These are phyloP conservation scores for Odontarrhena argentea DNA, from an alignment of 345 rosid species.

Conservation along the genomic window DNA sequence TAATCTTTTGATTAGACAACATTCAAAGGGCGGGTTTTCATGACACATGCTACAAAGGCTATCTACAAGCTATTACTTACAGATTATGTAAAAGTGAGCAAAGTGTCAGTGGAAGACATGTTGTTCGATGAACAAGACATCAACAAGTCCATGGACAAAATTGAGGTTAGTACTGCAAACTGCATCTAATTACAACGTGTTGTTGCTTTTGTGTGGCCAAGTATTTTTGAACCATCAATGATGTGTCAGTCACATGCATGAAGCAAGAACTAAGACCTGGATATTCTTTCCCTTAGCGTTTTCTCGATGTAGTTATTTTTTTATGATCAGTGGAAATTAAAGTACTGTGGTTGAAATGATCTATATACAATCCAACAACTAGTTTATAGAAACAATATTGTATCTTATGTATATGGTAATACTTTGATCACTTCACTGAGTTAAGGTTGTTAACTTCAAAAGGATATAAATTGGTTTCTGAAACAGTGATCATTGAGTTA, in stretches of 20 bases:
- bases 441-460: background rate
- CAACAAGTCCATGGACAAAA: constrained; percentile 85
- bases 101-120: constrained; percentile 97
- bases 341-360: background rate
- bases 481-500: background rate
- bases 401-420: background rate
- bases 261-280: background rate
- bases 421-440: background rate
- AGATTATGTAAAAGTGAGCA: constrained; percentile 97
- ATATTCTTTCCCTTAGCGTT: background rate
- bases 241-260: constrained; percentile 10
- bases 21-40: constrained; percentile 84
- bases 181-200: background rate
- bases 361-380: constrained; percentile 1
- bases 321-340: background rate
- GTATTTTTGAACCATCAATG: background rate
- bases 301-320: background rate
- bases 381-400: background rate
- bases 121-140: constrained; percentile 90
- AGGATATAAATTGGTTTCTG: background rate
- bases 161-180: constrained; percentile 59
- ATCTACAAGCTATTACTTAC: constrained; percentile 83
- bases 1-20: constrained; percentile 61
- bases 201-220: background rate
- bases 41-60: constrained; percentile 98